Percentiles rank a stretch among this genome's conserved stretches.
Evolutionary conservation across 176 grass and related monocot genomes (phyloP).

Genomic region (Olyra latifolia): DNA sequence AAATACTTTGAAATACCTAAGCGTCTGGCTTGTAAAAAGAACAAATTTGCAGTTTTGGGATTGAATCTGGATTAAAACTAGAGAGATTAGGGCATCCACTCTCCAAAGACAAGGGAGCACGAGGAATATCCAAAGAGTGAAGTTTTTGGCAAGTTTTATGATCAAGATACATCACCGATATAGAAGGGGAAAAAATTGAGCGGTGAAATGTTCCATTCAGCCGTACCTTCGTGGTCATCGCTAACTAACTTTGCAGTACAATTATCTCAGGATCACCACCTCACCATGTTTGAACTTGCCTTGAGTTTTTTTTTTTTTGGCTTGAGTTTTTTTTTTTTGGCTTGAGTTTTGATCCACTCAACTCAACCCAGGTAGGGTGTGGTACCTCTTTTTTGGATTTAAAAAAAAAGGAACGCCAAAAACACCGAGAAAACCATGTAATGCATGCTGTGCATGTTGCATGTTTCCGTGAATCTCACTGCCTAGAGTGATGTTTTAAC

Average conservation of each 20-base stretch:
- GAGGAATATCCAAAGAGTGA: background rate
- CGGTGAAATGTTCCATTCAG: slow-evolving; percentile 39
- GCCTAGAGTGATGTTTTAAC: background rate
- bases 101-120: background rate
- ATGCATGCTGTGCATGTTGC: background rate
- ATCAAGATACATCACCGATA: background rate
- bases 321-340: too few relatives aligned
- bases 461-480: slow-evolving; percentile 4
- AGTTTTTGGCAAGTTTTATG: slow-evolving; percentile 8
- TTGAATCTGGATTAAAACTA: too few relatives aligned
- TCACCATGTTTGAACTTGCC: slow-evolving; percentile 30
- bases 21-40: too few relatives aligned
- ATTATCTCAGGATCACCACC: slow-evolving; percentile 37
- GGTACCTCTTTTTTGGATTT: background rate
- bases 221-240: slow-evolving; percentile 32
- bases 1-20: too few relatives aligned
- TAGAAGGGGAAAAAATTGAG: background rate
- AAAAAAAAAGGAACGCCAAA: background rate
- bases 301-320: too few relatives aligned
- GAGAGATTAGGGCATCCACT: too few relatives aligned
- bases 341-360: slow-evolving; percentile 10
- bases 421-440: background rate
- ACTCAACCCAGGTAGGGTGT: background rate
- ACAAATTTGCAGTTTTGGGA: too few relatives aligned
- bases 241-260: slow-evolving; percentile 38